These are phyloP conservation scores for Phtheirospermum japonicum DNA, from an alignment of 257 asterid genomes.

Conservation along the genomic window DNA sequence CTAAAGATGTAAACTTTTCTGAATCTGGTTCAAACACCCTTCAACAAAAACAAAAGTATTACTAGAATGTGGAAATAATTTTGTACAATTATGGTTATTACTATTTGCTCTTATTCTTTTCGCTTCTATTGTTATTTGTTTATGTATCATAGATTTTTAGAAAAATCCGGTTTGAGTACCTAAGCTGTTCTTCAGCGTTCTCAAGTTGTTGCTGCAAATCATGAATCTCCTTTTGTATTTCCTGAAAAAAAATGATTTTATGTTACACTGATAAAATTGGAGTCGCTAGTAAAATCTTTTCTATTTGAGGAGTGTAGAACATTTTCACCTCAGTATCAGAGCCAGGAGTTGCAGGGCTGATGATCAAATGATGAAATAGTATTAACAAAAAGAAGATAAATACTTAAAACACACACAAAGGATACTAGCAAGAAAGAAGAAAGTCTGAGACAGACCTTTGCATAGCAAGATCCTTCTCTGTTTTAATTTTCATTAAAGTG, in stretches of 20 bases:
- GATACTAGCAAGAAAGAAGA: background rate
- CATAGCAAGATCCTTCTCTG: constrained; percentile 55
- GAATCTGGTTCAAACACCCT: constrained; percentile 65
- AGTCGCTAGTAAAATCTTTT: constrained; percentile 1
- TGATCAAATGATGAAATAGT: constrained; percentile 24
- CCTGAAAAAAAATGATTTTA: constrained; percentile 27
- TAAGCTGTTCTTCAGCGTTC: constrained; percentile 37
- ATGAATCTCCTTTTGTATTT: constrained; percentile 51
- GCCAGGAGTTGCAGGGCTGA: constrained; percentile 58
- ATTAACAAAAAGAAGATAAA: background rate
- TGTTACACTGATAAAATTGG: background rate
- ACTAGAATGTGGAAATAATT: background rate
- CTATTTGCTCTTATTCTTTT: no score
- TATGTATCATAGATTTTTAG: background rate
- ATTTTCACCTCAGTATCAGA: constrained; percentile 49
- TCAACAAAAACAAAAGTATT: background rate
- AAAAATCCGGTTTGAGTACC: constrained; percentile 29
- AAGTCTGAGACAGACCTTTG: constrained; percentile 43
- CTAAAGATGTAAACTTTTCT: constrained; percentile 42
- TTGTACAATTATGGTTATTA: background rate
- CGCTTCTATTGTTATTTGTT: background rate
- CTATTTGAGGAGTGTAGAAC: background rate
- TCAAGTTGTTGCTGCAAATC: constrained; percentile 58
- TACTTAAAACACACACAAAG: background rate
- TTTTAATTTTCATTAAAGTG: constrained; percentile 60